phyloP scores from a whole-genome alignment of 331 rosid genomes.

The Malus hybrid region DNA sequence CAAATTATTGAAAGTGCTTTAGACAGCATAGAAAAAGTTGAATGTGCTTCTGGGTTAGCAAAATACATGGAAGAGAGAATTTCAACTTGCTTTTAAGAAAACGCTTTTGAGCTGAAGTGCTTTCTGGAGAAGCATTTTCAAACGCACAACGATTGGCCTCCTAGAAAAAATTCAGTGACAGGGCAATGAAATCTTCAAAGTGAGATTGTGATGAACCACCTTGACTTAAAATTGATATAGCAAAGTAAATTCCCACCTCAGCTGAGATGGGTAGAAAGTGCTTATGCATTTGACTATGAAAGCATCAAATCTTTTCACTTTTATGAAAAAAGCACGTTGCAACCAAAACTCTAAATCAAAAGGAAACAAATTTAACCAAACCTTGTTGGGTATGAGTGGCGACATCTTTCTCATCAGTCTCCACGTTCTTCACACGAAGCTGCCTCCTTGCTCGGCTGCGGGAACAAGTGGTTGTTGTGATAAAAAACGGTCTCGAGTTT shows the following conservation, averaged over 20 bases:
- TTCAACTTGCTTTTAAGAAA: too few relatives aligned
- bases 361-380: slow-evolving; percentile 5
- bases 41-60: too few relatives aligned
- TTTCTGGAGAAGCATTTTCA: too few relatives aligned
- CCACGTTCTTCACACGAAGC: slow-evolving; percentile 37
- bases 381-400: slow-evolving; percentile 27
- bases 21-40: too few relatives aligned
- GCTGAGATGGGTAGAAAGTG: not conserved
- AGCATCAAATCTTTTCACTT: not conserved
- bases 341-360: not conserved
- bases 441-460: slow-evolving; percentile 24
- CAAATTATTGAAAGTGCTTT: too few relatives aligned
- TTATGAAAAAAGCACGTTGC: not conserved
- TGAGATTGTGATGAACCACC: not conserved
- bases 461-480: slow-evolving; percentile 27
- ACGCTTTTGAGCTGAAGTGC: too few relatives aligned
- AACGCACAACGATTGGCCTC: too few relatives aligned
- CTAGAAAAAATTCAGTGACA: not conserved
- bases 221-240: not conserved
- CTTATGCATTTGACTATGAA: not conserved
- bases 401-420: slow-evolving; percentile 35
- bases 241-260: not conserved
- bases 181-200: not conserved
- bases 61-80: too few relatives aligned
- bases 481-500: not conserved